Evolutionary conservation across 2,329 filamentous ascomycete species (phyloP).

Genomic region (Xylaria digitata): DNA sequence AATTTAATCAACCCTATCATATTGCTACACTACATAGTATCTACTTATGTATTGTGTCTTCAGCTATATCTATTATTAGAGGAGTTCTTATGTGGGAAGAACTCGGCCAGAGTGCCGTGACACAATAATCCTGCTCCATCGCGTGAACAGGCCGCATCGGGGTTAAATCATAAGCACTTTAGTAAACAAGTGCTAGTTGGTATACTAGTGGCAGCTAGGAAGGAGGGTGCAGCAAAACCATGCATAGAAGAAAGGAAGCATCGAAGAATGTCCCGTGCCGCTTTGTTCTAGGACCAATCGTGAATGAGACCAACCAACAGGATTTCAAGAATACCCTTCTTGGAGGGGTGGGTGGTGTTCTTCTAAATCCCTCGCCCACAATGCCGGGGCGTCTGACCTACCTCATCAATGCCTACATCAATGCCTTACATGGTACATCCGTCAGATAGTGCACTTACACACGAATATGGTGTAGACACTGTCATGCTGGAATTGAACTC

Average conservation of each 20-base stretch:
- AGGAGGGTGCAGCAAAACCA: not conserved
- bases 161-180: not conserved
- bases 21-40: too few species aligned
- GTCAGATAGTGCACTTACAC: not conserved
- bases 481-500: not conserved
- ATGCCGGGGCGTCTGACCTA: slow-evolving; percentile 9
- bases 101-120: not conserved
- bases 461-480: too few species aligned
- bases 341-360: not conserved
- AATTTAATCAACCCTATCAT: too few species aligned
- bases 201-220: not conserved
- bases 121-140: not conserved
- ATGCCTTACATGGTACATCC: too few species aligned
- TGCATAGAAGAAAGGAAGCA: slow-evolving; percentile 36
- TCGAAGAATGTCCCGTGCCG: slow-evolving; percentile 25
- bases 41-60: too few species aligned
- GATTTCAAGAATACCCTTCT: not conserved
- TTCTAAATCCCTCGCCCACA: not conserved
- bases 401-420: not conserved
- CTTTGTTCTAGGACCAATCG: not conserved
- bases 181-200: too few species aligned
- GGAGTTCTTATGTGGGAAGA: too few species aligned
- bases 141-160: slow-evolving; percentile 13
- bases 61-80: too few species aligned
- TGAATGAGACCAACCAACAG: slow-evolving; percentile 7